Conservation (phyloP, 169 alveolate genomes). For the Plasmodium falciparum region DNA sequence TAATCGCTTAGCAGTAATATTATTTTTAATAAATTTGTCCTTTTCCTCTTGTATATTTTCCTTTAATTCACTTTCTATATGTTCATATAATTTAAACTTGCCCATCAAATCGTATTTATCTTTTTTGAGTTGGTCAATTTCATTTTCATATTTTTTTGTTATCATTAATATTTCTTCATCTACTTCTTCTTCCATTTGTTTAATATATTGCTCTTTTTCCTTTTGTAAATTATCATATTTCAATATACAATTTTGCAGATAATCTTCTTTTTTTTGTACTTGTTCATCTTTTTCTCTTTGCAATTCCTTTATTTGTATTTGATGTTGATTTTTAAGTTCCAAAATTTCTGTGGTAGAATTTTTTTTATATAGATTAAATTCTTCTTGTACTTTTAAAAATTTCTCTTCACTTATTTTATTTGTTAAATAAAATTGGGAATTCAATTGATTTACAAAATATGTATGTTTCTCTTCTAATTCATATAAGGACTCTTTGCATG, state of each 20-base stretch:
- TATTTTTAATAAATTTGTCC: slow-evolving; percentile 54
- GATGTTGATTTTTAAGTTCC: slow-evolving; percentile 47
- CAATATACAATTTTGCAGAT: slow-evolving; percentile 8
- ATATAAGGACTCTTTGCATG: slow-evolving; percentile 49
- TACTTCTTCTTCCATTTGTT: slow-evolving; percentile 68
- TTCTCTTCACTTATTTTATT: slow-evolving; percentile 73
- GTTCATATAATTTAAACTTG: slow-evolving; percentile 43
- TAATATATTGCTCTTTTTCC: slow-evolving; percentile 66
- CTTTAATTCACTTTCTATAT: slow-evolving; percentile 53
- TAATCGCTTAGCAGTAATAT: slow-evolving; percentile 52
- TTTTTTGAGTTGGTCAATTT: slow-evolving; percentile 28
- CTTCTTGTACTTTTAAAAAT: slow-evolving; percentile 61
- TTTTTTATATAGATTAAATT: slow-evolving; percentile 46
- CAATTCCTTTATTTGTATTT: slow-evolving; percentile 32
- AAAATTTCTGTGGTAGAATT: slow-evolving; percentile 40
- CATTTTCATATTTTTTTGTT: slow-evolving; percentile 60
- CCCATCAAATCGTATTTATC: slow-evolving; percentile 57
- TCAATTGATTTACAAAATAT: slow-evolving; percentile 66
- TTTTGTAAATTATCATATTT: slow-evolving; percentile 42
- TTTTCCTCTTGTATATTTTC: slow-evolving; percentile 48
- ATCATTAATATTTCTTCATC: slow-evolving; percentile 72
- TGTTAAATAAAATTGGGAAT: slow-evolving; percentile 74
- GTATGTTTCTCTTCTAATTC: slow-evolving; percentile 74
- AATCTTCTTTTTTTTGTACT: slow-evolving; percentile 43
- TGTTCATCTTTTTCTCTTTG: slow-evolving; percentile 23